Conservation (phyloP, 2,329 filamentous ascomycete genomes). For the Cryphonectria carpinicola region DNA sequence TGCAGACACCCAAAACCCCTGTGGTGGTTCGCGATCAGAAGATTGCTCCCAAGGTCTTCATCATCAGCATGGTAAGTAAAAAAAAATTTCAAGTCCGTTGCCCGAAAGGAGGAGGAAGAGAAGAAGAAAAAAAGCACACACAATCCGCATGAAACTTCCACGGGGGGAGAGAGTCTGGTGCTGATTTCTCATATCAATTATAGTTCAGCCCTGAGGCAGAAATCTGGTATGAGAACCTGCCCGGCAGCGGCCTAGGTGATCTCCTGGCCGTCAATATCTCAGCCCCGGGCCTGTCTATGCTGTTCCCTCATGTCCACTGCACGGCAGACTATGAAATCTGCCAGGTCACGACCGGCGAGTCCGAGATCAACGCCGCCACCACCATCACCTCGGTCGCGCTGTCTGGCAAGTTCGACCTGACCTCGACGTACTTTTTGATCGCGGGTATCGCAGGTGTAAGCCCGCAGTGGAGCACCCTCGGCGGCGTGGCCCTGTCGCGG, state of each 20-base stretch:
- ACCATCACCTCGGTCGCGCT: conserved; percentile 67
- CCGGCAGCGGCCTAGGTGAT: conserved; percentile 52
- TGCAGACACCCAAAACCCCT: conserved; percentile 14
- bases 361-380: conserved; percentile 75
- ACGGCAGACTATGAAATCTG: conserved; percentile 64
- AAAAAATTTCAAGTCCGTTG: no score
- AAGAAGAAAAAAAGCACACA: no score
- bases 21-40: conserved; percentile 27
- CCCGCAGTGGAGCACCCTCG: conserved; percentile 68
- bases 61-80: conserved; percentile 66
- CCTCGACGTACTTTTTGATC: conserved; percentile 70
- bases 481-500: conserved; percentile 67
- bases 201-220: conserved; percentile 66
- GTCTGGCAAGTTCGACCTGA: conserved; percentile 66
- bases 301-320: conserved; percentile 69
- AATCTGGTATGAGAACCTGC: conserved; percentile 62
- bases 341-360: conserved; percentile 69
- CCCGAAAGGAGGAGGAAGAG: no score
- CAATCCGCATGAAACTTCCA: no score
- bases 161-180: neutral
- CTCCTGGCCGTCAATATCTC: conserved; percentile 61
- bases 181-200: conserved; percentile 6
- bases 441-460: conserved; percentile 77
- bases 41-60: conserved; percentile 63
- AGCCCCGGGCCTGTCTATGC: conserved; percentile 65